Evolutionary conservation across 73 alveolate genomes (phyloP).

Genomic region (Tetrahymena elliotti): DNA sequence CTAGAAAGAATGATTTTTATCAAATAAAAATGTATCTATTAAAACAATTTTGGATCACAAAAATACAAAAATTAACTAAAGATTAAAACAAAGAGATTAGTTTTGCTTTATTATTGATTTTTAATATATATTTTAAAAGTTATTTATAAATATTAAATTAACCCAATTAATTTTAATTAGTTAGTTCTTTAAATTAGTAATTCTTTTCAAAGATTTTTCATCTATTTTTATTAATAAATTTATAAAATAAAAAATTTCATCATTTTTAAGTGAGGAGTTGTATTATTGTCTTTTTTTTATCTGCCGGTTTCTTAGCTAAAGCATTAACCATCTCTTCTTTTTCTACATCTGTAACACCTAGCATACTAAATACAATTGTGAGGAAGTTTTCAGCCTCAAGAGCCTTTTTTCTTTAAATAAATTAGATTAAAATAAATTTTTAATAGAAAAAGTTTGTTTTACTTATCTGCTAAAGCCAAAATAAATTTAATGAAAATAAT

Average conservation of each 20-base stretch:
- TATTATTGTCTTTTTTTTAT: background rate
- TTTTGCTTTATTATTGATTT: background rate
- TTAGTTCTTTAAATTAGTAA: too few relatives aligned
- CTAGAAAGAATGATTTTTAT: too few relatives aligned
- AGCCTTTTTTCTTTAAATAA: background rate
- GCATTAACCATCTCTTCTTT: background rate
- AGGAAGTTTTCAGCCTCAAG: background rate
- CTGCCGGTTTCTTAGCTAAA: background rate
- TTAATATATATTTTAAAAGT: background rate
- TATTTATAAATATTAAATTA: background rate
- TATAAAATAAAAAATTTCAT: background rate
- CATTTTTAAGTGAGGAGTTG: background rate
- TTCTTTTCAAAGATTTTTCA: too few relatives aligned
- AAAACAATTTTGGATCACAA: background rate
- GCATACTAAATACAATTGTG: background rate
- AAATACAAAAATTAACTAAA: background rate
- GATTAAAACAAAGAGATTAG: background rate
- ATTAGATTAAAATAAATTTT: background rate
- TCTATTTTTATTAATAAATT: too few relatives aligned
- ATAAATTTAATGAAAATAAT: background rate
- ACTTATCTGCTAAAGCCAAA: background rate
- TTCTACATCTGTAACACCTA: background rate
- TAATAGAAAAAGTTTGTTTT: background rate
- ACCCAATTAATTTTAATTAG: too few relatives aligned
- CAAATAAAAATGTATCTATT: too few relatives aligned